These are phyloP conservation scores for Candida sanyaensis DNA, from an alignment of 1,139 yeast genomes.

Conservation along the genomic window DNA sequence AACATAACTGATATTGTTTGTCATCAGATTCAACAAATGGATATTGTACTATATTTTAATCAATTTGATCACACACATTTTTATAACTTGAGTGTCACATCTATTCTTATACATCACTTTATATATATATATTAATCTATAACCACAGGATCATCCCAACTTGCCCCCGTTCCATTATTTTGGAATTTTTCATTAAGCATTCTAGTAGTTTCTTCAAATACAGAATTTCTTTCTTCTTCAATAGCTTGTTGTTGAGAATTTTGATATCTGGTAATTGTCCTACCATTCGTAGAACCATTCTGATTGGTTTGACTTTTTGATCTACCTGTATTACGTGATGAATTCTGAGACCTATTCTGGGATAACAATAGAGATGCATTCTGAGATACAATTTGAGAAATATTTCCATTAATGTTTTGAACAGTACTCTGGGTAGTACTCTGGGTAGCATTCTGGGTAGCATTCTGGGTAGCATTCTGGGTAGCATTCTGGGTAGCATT, in stretches of 20 bases:
- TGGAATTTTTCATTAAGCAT: not conserved
- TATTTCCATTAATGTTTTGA: too few relatives aligned
- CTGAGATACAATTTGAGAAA: not conserved
- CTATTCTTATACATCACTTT: not conserved
- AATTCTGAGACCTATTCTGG: too few relatives aligned
- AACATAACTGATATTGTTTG: too few relatives aligned
- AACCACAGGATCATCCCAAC: slow-evolving; percentile 14
- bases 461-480: too few relatives aligned
- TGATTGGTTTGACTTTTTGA: too few relatives aligned
- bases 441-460: not conserved
- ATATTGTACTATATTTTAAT: too few relatives aligned
- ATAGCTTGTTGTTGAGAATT: not conserved
- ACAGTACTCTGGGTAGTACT: not conserved
- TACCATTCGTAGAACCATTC: not conserved
- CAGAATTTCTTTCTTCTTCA: not conserved
- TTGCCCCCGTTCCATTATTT: slow-evolving; percentile 9
- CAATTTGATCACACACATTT: too few relatives aligned
- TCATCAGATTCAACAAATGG: too few relatives aligned
- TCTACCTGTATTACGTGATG: too few relatives aligned
- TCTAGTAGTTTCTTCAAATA: not conserved
- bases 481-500: too few relatives aligned
- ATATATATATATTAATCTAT: slow-evolving; percentile 2
- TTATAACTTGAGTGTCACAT: too few relatives aligned
- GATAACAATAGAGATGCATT: too few relatives aligned
- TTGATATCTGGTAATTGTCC: not conserved